A percentile compares a stretch with the other conserved stretches of the same genome.
Evolutionary conservation across 257 asterid genomes (phyloP).

Genomic region (Coffea eugenioides): DNA sequence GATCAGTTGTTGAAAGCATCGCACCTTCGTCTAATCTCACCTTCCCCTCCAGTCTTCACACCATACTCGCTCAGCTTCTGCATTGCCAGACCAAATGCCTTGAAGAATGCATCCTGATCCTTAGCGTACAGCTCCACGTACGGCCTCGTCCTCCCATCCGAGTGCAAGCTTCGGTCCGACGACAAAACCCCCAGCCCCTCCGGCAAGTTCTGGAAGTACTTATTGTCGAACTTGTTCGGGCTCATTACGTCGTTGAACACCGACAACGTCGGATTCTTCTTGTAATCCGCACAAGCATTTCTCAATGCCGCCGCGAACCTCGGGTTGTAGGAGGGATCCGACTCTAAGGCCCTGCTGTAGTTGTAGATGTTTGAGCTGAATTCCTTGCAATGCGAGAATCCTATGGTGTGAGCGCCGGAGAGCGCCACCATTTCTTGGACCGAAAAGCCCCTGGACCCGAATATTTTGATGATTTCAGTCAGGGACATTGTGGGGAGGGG

Average conservation of each 20-base stretch:
- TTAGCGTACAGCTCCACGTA: conserved; percentile 53
- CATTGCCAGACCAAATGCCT: conserved; percentile 77
- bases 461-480: conserved; percentile 52
- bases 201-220: conserved; percentile 57
- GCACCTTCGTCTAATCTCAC: conserved; percentile 91
- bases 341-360: conserved; percentile 42
- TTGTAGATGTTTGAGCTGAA: conserved; percentile 66
- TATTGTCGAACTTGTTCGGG: conserved; percentile 73
- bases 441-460: conserved; percentile 54
- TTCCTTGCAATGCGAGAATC: conserved; percentile 90
- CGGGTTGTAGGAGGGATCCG: conserved; percentile 73
- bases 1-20: conserved; percentile 61
- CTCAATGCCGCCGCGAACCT: conserved; percentile 58
- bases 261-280: conserved; percentile 63
- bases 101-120: conserved; percentile 60
- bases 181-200: conserved; percentile 69
- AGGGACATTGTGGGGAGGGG: conserved; percentile 70
- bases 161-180: conserved; percentile 60
- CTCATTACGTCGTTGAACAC: conserved; percentile 74
- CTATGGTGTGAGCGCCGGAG: conserved; percentile 93
- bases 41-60: conserved; percentile 61
- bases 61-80: conserved; percentile 68
- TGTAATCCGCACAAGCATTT: conserved; percentile 57
- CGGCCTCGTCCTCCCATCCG: conserved; percentile 54
- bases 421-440: conserved; percentile 82